Base-by-base conservation (phyloP, 1,284 basidiomycete genomes). In the Prillingera fragicola region DNA sequence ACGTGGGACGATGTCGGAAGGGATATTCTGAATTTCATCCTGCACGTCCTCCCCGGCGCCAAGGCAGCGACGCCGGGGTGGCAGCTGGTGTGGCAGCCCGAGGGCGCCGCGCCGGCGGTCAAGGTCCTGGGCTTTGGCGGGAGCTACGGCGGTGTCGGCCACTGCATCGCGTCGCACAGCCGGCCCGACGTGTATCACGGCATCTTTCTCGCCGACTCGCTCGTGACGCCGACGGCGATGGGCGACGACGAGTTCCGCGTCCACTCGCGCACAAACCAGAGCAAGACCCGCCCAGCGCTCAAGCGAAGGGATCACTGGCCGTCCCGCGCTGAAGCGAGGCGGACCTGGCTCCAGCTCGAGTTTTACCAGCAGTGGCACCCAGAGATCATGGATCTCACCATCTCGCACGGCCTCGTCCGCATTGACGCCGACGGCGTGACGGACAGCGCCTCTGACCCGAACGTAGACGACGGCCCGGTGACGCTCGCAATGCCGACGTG, bases 151-250 rank as follows among this genome's bases (percentile, higher is more conserved):
- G 86, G 84, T 2, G 26, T 31, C 1, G 49, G 28, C 3, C 41
- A 43, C 12, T 32, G 33, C 2, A 22, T 32, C 9, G 41, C 49
- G 1, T 41, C 49, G 3, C 29, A 19, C 5, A 18, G 29, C 10
- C 24, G 38, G 1, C 49, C 45, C 1, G 45, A 51, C n/a, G 25
- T 33, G 3, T 51, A 37, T 25, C 24, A 25, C 1, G 49, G 41
- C 12, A 7, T 51, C 5, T 73, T 89, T 29, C 75, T 91, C 12
- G 71, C 91, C 21, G 91, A 96, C 61, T 87, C 91, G 1, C 62
- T 61, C 49, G 56, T 23, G 14, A 7, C 12, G 18, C 4, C 5
- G 13, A 13, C 15, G 13, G 14, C n/a, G 29, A 6, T n/a, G 7
- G 29, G 29, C 29, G n/a, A n/a, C n/a, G 29, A 8, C 3, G n/a